Evolutionary conservation across 164 flowering plant species (phyloP).

Genomic region (Macadamia integrifolia): DNA sequence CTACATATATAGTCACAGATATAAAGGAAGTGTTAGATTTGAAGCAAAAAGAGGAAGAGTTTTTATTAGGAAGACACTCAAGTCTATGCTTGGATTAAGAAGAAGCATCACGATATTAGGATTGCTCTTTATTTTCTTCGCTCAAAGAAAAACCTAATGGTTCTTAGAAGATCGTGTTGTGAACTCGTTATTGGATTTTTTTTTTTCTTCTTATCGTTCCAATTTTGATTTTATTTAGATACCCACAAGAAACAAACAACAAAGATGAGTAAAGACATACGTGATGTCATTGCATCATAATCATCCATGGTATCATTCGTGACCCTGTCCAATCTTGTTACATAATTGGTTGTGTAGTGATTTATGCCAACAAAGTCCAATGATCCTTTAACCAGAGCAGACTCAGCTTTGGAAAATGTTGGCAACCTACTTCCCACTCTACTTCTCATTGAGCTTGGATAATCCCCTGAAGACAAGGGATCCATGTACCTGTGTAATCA

Average conservation of each 20-base stretch:
- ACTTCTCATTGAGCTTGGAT: conserved; percentile 75
- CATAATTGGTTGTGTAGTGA: conserved; percentile 92
- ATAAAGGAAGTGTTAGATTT: too few relatives aligned
- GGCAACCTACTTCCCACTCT: conserved; percentile 76
- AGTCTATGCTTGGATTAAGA: too few relatives aligned
- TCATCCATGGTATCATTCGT: conserved; percentile 68
- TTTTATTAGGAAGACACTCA: too few relatives aligned
- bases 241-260: background rate
- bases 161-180: too few relatives aligned
- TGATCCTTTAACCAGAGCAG: conserved; percentile 64
- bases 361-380: conserved; percentile 88
- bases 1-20: too few relatives aligned
- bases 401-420: conserved; percentile 44
- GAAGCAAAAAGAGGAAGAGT: too few relatives aligned
- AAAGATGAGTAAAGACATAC: conserved; percentile 37
- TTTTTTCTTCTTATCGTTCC: too few relatives aligned
- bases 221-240: too few relatives aligned
- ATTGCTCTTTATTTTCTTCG: too few relatives aligned
- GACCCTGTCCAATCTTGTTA: conserved; percentile 19
- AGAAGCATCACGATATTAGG: too few relatives aligned
- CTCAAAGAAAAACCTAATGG: too few relatives aligned
- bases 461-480: conserved; percentile 74
- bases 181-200: too few relatives aligned
- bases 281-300: conserved; percentile 62
- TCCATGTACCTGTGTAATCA: conserved; percentile 65